Percentiles rank a stretch among this genome's conserved stretches.
These are phyloP conservation scores for Pseudonectria foliicola DNA, from an alignment of 2,329 filamentous ascomycete genomes.

Conservation along the genomic window DNA sequence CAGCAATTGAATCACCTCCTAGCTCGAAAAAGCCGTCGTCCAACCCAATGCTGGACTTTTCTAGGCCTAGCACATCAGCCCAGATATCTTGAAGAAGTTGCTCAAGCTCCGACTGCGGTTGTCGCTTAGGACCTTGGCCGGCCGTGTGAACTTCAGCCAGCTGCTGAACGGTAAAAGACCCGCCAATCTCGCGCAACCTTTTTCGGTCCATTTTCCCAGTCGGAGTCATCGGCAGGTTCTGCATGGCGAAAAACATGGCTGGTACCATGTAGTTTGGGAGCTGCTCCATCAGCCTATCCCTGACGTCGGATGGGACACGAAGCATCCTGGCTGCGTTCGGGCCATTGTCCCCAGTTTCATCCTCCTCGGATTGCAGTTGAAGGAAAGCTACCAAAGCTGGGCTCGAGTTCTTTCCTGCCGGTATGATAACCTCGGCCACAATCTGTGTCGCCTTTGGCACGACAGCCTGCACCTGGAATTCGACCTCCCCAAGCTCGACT, in stretches of 20 bases:
- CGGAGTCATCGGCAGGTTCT: slow-evolving; percentile 3
- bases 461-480: slow-evolving; percentile 7
- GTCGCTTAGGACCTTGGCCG: not conserved
- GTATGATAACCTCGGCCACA: slow-evolving; percentile 5
- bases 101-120: slow-evolving; percentile 4
- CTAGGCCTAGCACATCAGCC: slow-evolving; percentile 27
- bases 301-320: not conserved
- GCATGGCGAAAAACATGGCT: slow-evolving; percentile 3
- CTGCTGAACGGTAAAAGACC: slow-evolving; percentile 3
- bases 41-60: slow-evolving; percentile 26
- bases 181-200: slow-evolving; percentile 3
- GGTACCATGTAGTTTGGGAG: slow-evolving; percentile 13
- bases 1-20: slow-evolving; percentile 41
- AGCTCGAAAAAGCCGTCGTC: slow-evolving; percentile 43
- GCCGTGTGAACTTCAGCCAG: not conserved
- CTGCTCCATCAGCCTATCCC: not conserved
- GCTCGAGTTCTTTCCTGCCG: not conserved
- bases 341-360: not conserved
- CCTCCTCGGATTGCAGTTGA: not conserved
- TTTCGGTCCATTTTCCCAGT: slow-evolving; percentile 6
- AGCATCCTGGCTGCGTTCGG: not conserved
- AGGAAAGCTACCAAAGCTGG: slow-evolving; percentile 1
- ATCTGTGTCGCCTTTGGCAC: slow-evolving; percentile 1
- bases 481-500: slow-evolving; percentile 39
- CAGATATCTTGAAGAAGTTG: slow-evolving; percentile 27